Percentiles rank a stretch among this genome's conserved stretches.
These are phyloP conservation scores for Penicillium sp. DNA, from an alignment of 2,329 filamentous ascomycete genomes.

Conservation along the genomic window DNA sequence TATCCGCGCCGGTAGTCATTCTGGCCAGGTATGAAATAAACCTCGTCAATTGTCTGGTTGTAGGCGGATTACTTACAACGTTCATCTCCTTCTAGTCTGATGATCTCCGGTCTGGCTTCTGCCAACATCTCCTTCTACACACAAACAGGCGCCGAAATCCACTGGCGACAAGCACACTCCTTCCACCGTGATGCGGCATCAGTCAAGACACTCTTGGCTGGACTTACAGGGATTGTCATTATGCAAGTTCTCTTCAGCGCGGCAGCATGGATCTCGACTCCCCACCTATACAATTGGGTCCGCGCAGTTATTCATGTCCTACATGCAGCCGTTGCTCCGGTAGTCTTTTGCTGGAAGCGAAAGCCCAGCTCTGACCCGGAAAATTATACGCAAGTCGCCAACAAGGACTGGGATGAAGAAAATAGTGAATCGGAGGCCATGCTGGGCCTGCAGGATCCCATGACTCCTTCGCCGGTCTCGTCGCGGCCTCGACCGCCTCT, in stretches of 20 bases:
- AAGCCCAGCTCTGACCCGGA: neutral
- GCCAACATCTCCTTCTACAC: conserved; percentile 30
- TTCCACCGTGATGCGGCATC: conserved; percentile 27
- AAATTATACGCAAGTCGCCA: conserved; percentile 16
- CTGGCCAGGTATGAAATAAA: conserved; percentile 11
- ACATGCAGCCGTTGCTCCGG: neutral
- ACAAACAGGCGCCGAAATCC: conserved; percentile 28
- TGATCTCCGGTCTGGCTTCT: conserved; percentile 23
- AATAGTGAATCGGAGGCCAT: conserved; percentile 5
- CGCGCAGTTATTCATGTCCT: conserved; percentile 2
- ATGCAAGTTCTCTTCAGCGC: conserved; percentile 21
- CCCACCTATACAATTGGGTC: conserved; percentile 17
- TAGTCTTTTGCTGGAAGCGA: conserved; percentile 9
- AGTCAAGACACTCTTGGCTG: conserved; percentile 26
- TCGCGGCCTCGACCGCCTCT: conserved; percentile 1
- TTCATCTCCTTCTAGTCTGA: conserved; percentile 11
- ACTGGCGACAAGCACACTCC: conserved; percentile 28
- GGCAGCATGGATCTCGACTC: conserved; percentile 17
- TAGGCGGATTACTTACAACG: neutral
- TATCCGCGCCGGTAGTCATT: conserved; percentile 11
- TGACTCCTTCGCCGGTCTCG: neutral
- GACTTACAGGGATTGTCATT: conserved; percentile 22
- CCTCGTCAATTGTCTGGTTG: neutral
- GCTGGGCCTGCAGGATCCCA: neutral
- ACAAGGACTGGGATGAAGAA: conserved; percentile 19